Base-by-base conservation (phyloP, 257 asterid genomes). In the Primulina tabacum region DNA sequence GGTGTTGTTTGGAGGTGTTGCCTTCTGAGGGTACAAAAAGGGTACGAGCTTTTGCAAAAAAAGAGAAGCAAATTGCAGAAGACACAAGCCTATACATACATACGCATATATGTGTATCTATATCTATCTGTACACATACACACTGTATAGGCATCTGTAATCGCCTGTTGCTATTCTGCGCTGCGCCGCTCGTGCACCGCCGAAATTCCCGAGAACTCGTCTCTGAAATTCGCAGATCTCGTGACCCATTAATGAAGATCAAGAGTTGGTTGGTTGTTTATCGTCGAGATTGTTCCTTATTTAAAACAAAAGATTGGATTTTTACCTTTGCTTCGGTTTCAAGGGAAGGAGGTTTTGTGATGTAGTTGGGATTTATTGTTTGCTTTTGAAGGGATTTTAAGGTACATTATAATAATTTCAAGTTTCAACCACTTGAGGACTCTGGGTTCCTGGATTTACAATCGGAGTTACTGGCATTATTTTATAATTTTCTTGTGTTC, bases 151-250 rank as follows among this genome's bases (percentile, higher is more conserved):
- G 77, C 79, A 71, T 60, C 70, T 76, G 38, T 63, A 71, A 32
- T 73, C 69, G 75, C 43, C 81, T 40, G 73, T 83, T 71, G 74
- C 76, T 59, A 60, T 68, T 72, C 77, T 78, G 82, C 16, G 71
- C 73, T 71, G 73, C 87, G 88, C 90, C 83, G 95, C 92, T 84
- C 83, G 82, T 85, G 85, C 80, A 84, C 83, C 75, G 84, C 79
- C 71, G 71, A 68, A 73, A 76, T 70, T 66, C 76, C 73, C 73
- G 77, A 75, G 68, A 76, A 40, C 37, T 77, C 81, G 70, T 73
- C 75, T 72, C 71, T 78, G 53, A 10, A 17, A 32, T 66, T 69
- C 84, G 72, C 87, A 70, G 76, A 81, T 83, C 87, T 88, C 89
- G 76, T 84, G 77, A 66, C 78, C 81, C 75, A 24, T 76, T 62